Conservation (phyloP, 371 early-diverging fungal genomes). For the Cokeromyces recurvatus region DNA sequence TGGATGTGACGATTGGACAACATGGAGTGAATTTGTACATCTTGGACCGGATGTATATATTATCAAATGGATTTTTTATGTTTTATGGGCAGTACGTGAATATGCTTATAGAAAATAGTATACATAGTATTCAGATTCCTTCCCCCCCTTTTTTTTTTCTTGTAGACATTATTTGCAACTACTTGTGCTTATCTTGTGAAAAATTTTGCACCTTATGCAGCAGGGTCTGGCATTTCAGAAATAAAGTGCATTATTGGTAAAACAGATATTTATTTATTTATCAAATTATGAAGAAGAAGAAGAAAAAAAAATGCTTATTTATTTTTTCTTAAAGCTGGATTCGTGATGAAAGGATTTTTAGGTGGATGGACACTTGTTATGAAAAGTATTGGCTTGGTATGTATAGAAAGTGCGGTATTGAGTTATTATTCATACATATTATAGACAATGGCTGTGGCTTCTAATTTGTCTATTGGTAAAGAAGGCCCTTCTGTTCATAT, state of each 20-base stretch:
- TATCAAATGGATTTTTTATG: constrained; percentile 58
- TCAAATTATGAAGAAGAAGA: too few species aligned
- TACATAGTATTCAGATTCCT: constrained; percentile 2
- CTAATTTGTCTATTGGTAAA: constrained; percentile 88
- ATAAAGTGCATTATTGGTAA: constrained; percentile 91
- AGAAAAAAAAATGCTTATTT: neutral
- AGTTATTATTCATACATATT: neutral
- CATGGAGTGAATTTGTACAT: constrained; percentile 44
- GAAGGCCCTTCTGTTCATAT: constrained; percentile 97
- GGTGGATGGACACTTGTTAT: constrained; percentile 84
- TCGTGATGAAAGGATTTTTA: constrained; percentile 87
- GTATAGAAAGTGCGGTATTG: neutral
- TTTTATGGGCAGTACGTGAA: constrained; percentile 56
- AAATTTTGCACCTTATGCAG: constrained; percentile 80
- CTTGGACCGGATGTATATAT: constrained; percentile 40
- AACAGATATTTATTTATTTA: too few species aligned
- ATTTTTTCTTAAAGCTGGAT: constrained; percentile 54
- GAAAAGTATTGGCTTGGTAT: constrained; percentile 81
- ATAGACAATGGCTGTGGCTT: constrained; percentile 79
- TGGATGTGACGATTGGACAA: constrained; percentile 50
- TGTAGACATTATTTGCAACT: constrained; percentile 56
- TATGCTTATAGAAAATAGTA: too few species aligned
- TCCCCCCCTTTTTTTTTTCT: too few species aligned
- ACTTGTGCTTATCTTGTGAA: constrained; percentile 61
- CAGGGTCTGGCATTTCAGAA: constrained; percentile 95